Evolutionary conservation across 495 filamentous ascomycete genomes (phyloP), one percentile per base, ranked within the genome.

Genomic region (Aspergillus conjunctus): DNA sequence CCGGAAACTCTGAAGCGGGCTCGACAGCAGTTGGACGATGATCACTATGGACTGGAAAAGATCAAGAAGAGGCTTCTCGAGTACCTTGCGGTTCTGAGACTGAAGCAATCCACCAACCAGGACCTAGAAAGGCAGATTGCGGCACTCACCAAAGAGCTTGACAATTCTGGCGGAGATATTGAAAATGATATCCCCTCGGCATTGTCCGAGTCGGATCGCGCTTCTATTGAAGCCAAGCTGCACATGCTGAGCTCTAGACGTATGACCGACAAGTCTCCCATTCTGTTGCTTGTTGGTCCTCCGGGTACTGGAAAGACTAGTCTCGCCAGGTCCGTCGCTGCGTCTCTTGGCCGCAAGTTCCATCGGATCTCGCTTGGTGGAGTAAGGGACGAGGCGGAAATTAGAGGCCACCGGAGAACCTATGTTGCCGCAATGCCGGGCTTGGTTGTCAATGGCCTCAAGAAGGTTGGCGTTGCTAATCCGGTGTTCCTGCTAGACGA

Each of bases 401-500:
- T 99, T 60, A 82, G 95, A 50, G 95, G 95, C 7, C 95, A 99
- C 75, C 85, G 95, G 45, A 85, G 95, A 51, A 99, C 95, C 2
- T 99, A 99, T 71, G 94, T 99, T 56, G 95, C 95, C 12, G 95
- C 95, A 51, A 97, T 99, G 94, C 95, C 95, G 11, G 95, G 95
- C 32, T 77, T 98, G 50, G 90, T 99, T 53, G 93, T 97, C 49
- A 91, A 91, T 71, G 95, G 93, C 5, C 75, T 99, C 53, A 95
- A 93, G 81, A 99, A 98, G 72, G 95, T 94, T 49, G 93, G 92
- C 39, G 93, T 98, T 17, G 86, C 91, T 4, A 99, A 99, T 68
- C 95, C 95, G 2, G 93, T 99, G 33, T 93, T 98, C 77, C 76
- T 99, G 54, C 86, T 99, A 21, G 95, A 99, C 71, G 95, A 99